phyloP scores from a whole-genome alignment of 306 rosid species.

The Boehmeria nivea region DNA sequence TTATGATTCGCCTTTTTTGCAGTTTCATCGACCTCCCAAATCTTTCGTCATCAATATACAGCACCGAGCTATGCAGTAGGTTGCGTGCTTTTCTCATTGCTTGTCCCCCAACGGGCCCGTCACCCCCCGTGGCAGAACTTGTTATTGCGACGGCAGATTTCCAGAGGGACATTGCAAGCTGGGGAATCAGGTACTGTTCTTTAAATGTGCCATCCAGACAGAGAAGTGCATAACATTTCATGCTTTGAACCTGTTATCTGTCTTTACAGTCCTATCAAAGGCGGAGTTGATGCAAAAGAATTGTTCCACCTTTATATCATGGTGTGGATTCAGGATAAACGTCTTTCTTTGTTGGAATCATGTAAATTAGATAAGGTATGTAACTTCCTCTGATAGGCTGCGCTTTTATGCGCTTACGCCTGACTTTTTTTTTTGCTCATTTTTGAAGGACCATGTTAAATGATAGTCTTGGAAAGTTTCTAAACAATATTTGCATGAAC shows the following conservation, averaged over 20 bases:
- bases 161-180: slow-evolving; percentile 71
- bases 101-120: slow-evolving; percentile 86
- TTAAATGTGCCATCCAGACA: not conserved
- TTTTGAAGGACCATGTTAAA: too few species aligned
- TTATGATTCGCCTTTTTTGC: slow-evolving; percentile 13
- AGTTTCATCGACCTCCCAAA: slow-evolving; percentile 95
- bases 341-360: slow-evolving; percentile 70
- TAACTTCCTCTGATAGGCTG: slow-evolving; percentile 2
- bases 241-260: not conserved
- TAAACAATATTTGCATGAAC: too few species aligned
- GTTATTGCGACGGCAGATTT: slow-evolving; percentile 92
- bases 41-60: slow-evolving; percentile 86
- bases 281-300: slow-evolving; percentile 96
- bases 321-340: slow-evolving; percentile 92
- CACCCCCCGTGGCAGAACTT: slow-evolving; percentile 86
- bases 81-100: slow-evolving; percentile 85
- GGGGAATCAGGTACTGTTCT: slow-evolving; percentile 65
- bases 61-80: slow-evolving; percentile 83
- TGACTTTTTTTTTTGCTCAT: not conserved
- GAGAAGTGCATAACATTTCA: too few species aligned
- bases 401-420: not conserved
- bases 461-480: too few species aligned
- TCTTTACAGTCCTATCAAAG: slow-evolving; percentile 66
- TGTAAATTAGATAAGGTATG: slow-evolving; percentile 93
- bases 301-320: slow-evolving; percentile 87